Base-by-base conservation (phyloP, 1,284 basidiomycete genomes). In the Cutaneotrichosporon mucoides region DNA sequence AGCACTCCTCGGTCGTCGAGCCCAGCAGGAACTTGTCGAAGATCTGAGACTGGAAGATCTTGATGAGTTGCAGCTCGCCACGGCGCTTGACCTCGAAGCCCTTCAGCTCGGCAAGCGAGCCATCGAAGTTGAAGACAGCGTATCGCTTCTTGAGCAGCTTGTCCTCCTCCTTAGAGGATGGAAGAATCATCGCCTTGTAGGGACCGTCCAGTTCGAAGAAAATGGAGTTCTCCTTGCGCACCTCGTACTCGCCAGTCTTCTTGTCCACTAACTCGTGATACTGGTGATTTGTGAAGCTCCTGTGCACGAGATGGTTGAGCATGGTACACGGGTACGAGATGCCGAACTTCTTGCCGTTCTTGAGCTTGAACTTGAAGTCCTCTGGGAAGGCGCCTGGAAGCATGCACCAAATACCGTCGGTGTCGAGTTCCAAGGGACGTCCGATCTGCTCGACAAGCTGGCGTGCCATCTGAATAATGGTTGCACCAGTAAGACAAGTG, bases 321-420 rank as follows among this genome's bases (percentile, higher is more conserved):
- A 99, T 99, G 11, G 95, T 98, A 76, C 96, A 99, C 0, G 96
- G 96, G 73, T 99, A 99, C n/a, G 93, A 97, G 71, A 99, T 88
- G 15, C 83, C 82, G 62, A 97, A 86, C 16, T 87, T 82, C 81
- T 98, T 98, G 62, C 96, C 95, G 69, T 85, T 88, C 57, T 83
- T 82, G 58, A 96, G 84, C 73, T 92, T 87, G 84, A 99, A 98
- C 73, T 87, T 89, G 84, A 98, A 99, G 79, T 98, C 92, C 78
- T 99, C 96, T 1, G 96, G 96, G 77, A 99, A 99, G 10, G 92
- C 86, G 8, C 92, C 92, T 6, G 96, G 96, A 34, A 99, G 86
- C 96, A 99, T 99, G 78, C 96, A 99, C 96, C 96, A 99, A 68
- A 99, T 99, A 69, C 96, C 96, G 77, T 99, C 96, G 11, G 96